Evolutionary conservation across 2,329 filamentous ascomycete genomes (phyloP).

Genomic region (Aspergillus novoparasiticus): DNA sequence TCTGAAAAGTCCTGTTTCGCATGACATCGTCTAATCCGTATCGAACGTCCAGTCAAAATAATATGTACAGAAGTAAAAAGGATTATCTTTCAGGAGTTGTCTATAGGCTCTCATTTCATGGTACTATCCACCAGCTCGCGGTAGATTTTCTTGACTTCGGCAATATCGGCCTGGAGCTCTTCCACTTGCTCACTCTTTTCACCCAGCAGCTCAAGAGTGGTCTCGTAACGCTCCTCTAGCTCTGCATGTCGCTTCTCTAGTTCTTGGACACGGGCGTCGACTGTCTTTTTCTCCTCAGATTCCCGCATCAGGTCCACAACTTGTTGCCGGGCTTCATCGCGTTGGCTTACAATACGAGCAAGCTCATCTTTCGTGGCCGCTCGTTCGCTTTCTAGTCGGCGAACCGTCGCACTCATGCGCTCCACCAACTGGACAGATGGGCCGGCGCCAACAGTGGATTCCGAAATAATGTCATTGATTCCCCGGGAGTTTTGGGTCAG

Average conservation of each 20-base stretch:
- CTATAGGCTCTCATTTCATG: slow-evolving; percentile 58
- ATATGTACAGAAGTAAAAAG: slow-evolving; percentile 13
- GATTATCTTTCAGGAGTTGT: not conserved
- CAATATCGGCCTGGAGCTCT: slow-evolving; percentile 84
- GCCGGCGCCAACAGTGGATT: slow-evolving; percentile 85
- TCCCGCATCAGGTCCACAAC: slow-evolving; percentile 91
- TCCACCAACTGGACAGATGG: slow-evolving; percentile 95
- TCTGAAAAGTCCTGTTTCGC: slow-evolving; percentile 12
- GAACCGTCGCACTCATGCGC: slow-evolving; percentile 90
- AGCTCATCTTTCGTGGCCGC: slow-evolving; percentile 87
- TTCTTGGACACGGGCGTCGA: slow-evolving; percentile 61
- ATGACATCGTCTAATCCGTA: slow-evolving; percentile 17
- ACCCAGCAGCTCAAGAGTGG: slow-evolving; percentile 88
- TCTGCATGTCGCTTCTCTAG: slow-evolving; percentile 70
- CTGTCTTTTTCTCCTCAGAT: slow-evolving; percentile 68
- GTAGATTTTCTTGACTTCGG: slow-evolving; percentile 95
- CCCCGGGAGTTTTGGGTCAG: slow-evolving; percentile 54
- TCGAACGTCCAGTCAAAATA: not conserved
- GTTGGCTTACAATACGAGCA: slow-evolving; percentile 74
- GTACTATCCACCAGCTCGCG: slow-evolving; percentile 86
- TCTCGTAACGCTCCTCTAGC: slow-evolving; percentile 79
- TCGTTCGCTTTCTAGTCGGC: slow-evolving; percentile 88
- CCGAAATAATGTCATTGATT: slow-evolving; percentile 82
- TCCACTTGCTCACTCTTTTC: slow-evolving; percentile 97
- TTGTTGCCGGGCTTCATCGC: slow-evolving; percentile 88